These are phyloP conservation scores for Claviceps pusilla DNA, from an alignment of 2,329 filamentous ascomycete genomes.

Conservation along the genomic window DNA sequence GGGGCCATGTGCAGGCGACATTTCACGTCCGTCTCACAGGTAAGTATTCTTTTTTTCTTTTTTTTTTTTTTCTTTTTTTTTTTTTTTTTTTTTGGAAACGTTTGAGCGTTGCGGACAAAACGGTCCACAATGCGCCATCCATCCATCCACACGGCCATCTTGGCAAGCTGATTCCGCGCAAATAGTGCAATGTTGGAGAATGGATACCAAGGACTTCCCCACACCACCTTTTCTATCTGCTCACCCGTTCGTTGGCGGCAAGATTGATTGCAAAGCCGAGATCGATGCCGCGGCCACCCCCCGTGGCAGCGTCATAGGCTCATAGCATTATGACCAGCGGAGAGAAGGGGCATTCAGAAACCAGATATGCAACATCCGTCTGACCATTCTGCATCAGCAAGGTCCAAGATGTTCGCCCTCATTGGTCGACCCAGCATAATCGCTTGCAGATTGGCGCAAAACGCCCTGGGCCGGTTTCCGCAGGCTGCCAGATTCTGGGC, in stretches of 20 bases:
- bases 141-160: no score
- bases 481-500: not conserved
- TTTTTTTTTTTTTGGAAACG: no score
- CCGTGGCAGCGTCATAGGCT: not conserved
- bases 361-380: not conserved
- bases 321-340: not conserved
- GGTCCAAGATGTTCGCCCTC: not conserved
- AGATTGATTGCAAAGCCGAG: not conserved
- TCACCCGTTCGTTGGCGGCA: not conserved
- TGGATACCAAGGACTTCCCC: no score
- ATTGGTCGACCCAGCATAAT: constrained; percentile 2
- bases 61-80: not conserved
- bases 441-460: constrained; percentile 2
- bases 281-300: not conserved
- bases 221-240: not conserved
- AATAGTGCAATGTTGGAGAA: no score
- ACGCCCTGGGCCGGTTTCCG: constrained; percentile 2
- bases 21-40: no score
- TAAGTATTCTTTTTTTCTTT: no score
- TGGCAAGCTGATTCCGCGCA: no score
- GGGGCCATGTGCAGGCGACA: no score
- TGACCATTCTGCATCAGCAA: constrained; percentile 1
- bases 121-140: no score
- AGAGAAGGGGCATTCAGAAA: not conserved
- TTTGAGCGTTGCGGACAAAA: no score